Conservation (phyloP, 306 rosid genomes). For the Urtica urens region DNA sequence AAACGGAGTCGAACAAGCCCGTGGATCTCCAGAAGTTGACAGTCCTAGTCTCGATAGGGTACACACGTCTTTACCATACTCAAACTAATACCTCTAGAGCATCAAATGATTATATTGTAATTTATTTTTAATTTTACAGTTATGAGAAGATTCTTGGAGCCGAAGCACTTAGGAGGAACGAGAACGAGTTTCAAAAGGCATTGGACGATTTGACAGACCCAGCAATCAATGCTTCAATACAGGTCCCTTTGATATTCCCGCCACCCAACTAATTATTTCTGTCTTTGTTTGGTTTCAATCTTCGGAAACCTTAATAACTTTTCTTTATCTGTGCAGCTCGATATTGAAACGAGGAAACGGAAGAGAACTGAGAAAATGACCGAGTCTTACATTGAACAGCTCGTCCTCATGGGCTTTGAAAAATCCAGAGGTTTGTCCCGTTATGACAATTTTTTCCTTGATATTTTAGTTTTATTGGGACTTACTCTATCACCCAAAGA, state of each 20-base stretch:
- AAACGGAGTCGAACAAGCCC: constrained; percentile 61
- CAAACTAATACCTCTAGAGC: no score
- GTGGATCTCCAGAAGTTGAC: constrained; percentile 65
- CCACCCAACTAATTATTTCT: not conserved
- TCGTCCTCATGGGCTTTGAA: constrained; percentile 70
- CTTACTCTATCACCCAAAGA: no score
- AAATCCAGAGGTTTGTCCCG: constrained; percentile 83
- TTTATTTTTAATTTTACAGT: constrained; percentile 36
- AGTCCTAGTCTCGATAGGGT: constrained; percentile 72
- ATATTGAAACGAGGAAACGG: constrained; percentile 57
- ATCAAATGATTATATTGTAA: no score
- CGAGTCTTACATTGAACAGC: constrained; percentile 41
- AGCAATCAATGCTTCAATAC: constrained; percentile 58
- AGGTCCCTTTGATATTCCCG: constrained; percentile 29
- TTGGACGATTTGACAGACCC: constrained; percentile 82
- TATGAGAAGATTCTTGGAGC: constrained; percentile 76
- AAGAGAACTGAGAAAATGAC: constrained; percentile 33
- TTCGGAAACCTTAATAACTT: not conserved
- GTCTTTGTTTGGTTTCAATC: not conserved
- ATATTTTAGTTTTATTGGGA: no score
- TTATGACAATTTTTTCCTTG: no score
- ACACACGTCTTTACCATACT: no score
- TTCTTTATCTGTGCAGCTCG: constrained; percentile 31
- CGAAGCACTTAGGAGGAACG: constrained; percentile 82
- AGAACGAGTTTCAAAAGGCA: constrained; percentile 64